Percentiles rank a stretch among this genome's conserved stretches.
Conservation (phyloP, 2,329 filamentous ascomycete genomes). For the Phaeomoniella chlamydospora region DNA sequence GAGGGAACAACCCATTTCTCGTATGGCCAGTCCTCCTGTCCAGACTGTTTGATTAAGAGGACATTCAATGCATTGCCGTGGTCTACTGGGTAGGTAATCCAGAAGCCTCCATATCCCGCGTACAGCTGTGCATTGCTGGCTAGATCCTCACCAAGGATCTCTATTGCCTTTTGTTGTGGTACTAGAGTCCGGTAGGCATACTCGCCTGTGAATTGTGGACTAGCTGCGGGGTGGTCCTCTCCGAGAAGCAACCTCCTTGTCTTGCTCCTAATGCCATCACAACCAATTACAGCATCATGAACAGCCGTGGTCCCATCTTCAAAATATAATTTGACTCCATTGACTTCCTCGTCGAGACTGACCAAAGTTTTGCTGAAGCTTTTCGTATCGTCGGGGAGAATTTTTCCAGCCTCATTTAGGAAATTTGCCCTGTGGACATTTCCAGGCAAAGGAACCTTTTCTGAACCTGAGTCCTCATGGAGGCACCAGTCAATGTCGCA, state of each 20-base stretch:
- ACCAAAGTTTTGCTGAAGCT: slow-evolving; percentile 26
- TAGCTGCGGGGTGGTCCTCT: slow-evolving; percentile 24
- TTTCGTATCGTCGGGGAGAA: slow-evolving; percentile 27
- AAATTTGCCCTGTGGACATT: slow-evolving; percentile 33
- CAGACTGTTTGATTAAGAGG: slow-evolving; percentile 30
- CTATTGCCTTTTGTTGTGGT: slow-evolving; percentile 39
- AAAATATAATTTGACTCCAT: slow-evolving; percentile 20
- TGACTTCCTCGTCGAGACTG: slow-evolving; percentile 1
- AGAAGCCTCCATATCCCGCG: slow-evolving; percentile 41
- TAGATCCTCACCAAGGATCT: slow-evolving; percentile 33
- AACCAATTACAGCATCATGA: slow-evolving; percentile 37
- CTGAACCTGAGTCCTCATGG: too few species aligned
- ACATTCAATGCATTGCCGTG: slow-evolving; percentile 43
- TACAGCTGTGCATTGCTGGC: slow-evolving; percentile 39
- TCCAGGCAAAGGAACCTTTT: too few species aligned
- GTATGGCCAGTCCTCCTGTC: slow-evolving; percentile 27
- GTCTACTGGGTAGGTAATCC: slow-evolving; percentile 48
- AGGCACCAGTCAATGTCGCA: slow-evolving; percentile 20
- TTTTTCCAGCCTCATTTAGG: slow-evolving; percentile 31
- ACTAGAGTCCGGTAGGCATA: slow-evolving; percentile 49
- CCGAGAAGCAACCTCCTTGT: slow-evolving; percentile 39
- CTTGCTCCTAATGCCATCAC: slow-evolving; percentile 49
- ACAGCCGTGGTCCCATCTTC: slow-evolving; percentile 27
- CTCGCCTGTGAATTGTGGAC: slow-evolving; percentile 39
- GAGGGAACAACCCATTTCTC: slow-evolving; percentile 22